Evolutionary conservation across 768 basidiomycete species (phyloP).

Genomic region (Lentinula aciculospora): DNA sequence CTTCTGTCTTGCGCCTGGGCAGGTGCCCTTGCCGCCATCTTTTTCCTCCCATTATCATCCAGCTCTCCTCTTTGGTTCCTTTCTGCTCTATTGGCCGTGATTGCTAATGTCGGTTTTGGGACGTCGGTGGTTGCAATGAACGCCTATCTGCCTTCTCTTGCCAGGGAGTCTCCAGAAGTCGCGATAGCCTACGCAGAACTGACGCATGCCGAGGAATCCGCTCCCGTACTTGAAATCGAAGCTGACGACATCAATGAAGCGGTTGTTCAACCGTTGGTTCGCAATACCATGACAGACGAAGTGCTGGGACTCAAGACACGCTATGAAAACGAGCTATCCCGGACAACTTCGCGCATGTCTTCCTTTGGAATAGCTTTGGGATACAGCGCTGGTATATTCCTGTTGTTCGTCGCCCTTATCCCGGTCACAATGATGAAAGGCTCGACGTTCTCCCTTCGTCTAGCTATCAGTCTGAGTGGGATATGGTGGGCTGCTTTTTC

Average conservation of each 20-base stretch:
- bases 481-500: constrained; percentile 86
- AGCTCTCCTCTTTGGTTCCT: constrained; percentile 65
- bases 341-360: constrained; percentile 79
- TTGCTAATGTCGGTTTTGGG: constrained; percentile 84
- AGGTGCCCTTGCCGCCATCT: constrained; percentile 62
- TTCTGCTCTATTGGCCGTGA: constrained; percentile 62
- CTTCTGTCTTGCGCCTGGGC: constrained; percentile 69
- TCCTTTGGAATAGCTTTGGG: constrained; percentile 83
- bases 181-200: not conserved
- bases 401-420: constrained; percentile 68
- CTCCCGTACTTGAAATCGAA: constrained; percentile 11
- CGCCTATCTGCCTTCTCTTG: constrained; percentile 75
- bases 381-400: constrained; percentile 75
- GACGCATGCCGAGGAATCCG: not conserved
- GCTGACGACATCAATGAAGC: constrained; percentile 15
- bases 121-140: constrained; percentile 87
- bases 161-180: constrained; percentile 61
- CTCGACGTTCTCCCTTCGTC: constrained; percentile 62
- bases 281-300: constrained; percentile 15
- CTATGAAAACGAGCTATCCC: constrained; percentile 58
- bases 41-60: constrained; percentile 73
- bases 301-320: constrained; percentile 24
- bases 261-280: constrained; percentile 32
- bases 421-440: constrained; percentile 73
- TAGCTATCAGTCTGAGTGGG: constrained; percentile 83